Percentiles rank a stretch among this genome's conserved stretches.
phyloP scores from a whole-genome alignment of 768 basidiomycete species.

The Lentinus brumalis region DNA sequence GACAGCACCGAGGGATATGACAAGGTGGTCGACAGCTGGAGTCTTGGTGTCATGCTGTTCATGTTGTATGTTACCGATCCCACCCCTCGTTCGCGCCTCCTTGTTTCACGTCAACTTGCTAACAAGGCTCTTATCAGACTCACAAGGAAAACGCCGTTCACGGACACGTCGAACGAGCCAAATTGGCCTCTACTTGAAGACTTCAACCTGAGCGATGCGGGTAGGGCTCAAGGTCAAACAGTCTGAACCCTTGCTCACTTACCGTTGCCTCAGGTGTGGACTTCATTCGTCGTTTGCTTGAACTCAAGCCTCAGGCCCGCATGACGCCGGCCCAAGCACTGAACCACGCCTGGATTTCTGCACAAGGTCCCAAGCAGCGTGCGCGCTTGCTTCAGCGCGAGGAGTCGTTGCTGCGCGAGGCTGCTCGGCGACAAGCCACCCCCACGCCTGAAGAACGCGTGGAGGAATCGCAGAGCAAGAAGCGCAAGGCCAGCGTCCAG shows the following conservation, averaged over 20 bases:
- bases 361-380: too few species aligned
- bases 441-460: too few species aligned
- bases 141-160: not conserved
- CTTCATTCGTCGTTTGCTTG: not conserved
- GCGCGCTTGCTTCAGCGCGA: too few species aligned
- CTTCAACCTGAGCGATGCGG: not conserved
- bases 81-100: not conserved
- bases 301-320: not conserved
- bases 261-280: not conserved
- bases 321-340: not conserved
- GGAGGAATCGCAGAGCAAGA: too few species aligned
- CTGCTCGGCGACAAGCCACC: too few species aligned
- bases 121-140: not conserved
- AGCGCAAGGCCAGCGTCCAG: too few species aligned
- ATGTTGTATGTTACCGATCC: slow-evolving; percentile 56
- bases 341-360: not conserved
- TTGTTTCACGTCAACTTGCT: too few species aligned
- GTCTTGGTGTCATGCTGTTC: slow-evolving; percentile 88
- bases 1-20: slow-evolving; percentile 62
- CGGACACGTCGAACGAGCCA: not conserved
- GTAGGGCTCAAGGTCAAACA: too few species aligned
- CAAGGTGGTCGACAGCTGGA: slow-evolving; percentile 90
- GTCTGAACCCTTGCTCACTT: not conserved
- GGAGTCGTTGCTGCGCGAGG: too few species aligned
- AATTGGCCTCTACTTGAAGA: not conserved